Percentiles rank a stretch among this genome's conserved stretches.
These are phyloP conservation scores for Pythium phragmiticola DNA, from an alignment of 352 stramenopile species.

Conservation along the genomic window DNA sequence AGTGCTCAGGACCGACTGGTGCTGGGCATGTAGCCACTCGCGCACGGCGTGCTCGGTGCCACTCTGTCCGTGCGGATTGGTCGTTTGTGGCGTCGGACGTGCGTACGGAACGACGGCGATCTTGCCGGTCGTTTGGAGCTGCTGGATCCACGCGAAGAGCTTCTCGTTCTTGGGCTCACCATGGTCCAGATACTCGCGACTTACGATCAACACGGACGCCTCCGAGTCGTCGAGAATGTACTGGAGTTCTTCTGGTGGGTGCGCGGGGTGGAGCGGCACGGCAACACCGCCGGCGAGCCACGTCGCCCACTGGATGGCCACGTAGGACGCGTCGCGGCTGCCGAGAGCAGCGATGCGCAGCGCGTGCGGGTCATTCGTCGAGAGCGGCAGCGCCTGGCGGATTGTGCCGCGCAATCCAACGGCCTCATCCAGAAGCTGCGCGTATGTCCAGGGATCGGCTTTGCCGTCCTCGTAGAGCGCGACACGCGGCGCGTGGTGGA, in stretches of 20 bases:
- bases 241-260: slow-evolving; percentile 64
- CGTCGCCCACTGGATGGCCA: slow-evolving; percentile 73
- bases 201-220: slow-evolving; percentile 46
- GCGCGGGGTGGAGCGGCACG: slow-evolving; percentile 58
- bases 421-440: slow-evolving; percentile 36
- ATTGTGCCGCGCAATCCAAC: slow-evolving; percentile 39
- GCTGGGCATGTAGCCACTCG: slow-evolving; percentile 34
- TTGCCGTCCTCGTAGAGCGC: slow-evolving; percentile 19
- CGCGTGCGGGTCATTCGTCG: neutral
- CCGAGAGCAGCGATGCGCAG: slow-evolving; percentile 42
- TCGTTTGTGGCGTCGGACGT: neutral
- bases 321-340: slow-evolving; percentile 46
- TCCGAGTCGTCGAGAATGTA: slow-evolving; percentile 71
- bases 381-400: neutral
- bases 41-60: slow-evolving; percentile 23
- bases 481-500: slow-evolving; percentile 19
- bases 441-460: slow-evolving; percentile 39
- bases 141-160: slow-evolving; percentile 12
- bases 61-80: neutral
- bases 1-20: neutral
- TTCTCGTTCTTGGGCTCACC: slow-evolving; percentile 1
- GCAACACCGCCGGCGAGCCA: slow-evolving; percentile 68
- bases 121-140: slow-evolving; percentile 1
- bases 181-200: slow-evolving; percentile 30
- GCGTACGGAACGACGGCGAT: slow-evolving; percentile 3